phyloP scores from a whole-genome alignment of 2,329 filamentous ascomycete genomes.

The Fusarium albidum region DNA sequence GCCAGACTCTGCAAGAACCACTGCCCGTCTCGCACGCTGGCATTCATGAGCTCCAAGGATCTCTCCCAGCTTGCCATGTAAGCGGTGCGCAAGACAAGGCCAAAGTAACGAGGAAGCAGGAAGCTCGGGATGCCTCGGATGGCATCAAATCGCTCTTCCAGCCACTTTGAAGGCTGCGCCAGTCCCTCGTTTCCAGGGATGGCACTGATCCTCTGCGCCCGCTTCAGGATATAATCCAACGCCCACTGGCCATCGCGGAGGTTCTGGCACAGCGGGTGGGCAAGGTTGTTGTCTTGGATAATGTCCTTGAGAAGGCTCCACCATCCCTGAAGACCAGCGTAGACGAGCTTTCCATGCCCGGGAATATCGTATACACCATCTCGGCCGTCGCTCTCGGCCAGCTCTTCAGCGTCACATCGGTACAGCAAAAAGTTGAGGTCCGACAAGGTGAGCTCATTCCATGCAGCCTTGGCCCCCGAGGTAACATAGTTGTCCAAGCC shows the following conservation, averaged over 20 bases:
- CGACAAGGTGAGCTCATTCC: constrained; percentile 75
- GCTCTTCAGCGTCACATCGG: constrained; percentile 87
- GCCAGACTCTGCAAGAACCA: constrained; percentile 88
- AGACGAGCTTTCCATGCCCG: constrained; percentile 83
- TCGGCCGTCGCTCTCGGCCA: constrained; percentile 77
- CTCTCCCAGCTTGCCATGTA: constrained; percentile 85
- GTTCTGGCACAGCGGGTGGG: constrained; percentile 92
- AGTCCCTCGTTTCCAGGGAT: constrained; percentile 70
- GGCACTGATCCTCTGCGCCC: constrained; percentile 76
- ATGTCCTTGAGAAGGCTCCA: constrained; percentile 90
- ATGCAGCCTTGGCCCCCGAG: constrained; percentile 80
- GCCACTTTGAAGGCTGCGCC: constrained; percentile 74
- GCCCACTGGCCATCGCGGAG: constrained; percentile 92
- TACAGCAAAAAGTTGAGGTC: constrained; percentile 95
- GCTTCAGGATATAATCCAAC: constrained; percentile 83
- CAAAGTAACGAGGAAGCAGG: constrained; percentile 91
- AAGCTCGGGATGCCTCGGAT: constrained; percentile 88
- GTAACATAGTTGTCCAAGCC: constrained; percentile 89
- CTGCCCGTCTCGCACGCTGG: constrained; percentile 81
- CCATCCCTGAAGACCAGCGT: constrained; percentile 98
- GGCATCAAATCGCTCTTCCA: constrained; percentile 84
- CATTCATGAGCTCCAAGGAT: constrained; percentile 79
- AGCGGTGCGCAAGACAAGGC: constrained; percentile 84
- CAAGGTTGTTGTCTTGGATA: constrained; percentile 88
- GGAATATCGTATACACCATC: constrained; percentile 94